Evolutionary conservation across 1,284 basidiomycete genomes (phyloP), one percentile per base, ranked within the genome.

Genomic region (Entoloma clypeatum): DNA sequence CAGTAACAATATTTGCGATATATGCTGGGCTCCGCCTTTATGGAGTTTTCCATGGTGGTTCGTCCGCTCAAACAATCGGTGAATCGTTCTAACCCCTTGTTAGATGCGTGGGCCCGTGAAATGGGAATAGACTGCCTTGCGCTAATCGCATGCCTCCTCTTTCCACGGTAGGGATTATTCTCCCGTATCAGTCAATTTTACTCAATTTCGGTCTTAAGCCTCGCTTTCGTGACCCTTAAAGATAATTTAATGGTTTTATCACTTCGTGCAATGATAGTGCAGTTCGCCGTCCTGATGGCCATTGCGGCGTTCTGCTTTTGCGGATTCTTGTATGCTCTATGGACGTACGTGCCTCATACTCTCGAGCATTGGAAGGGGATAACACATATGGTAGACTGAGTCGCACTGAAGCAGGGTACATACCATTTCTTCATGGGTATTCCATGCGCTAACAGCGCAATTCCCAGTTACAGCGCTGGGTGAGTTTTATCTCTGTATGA

Each of bases 251-350:
- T 87, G 77, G 82, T 87, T 16, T 67, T 86, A 9, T 81, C 86
- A 6, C 64, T 91, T 23, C 77, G 87, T 14, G 86, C 86, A 0
- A 90, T 92, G 86, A 77, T 90, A 41, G 66, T 79, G 45, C 83
- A 90, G 55, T 92, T 92, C 54, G 62, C 75, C 13, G 65, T 77
- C 17, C 69, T 95, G 30, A 93, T 96, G 87, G 59, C 83, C 26
- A 88, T 96, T 17, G 93, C 92, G 2, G 79, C 79, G 1, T 93
- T 93, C 60, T 94, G 92, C 58, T 92, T 91, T 54, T 79, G 76
- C 27, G 92, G 92, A 3, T 97, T 97, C 60, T 61, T 92, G 23
- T 96, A 95, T 63, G 90, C 92, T 0, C 71, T 96, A 13, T 94
- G 83, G 80, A 93, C 89, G 73, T 90, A 56, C 61, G 86, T 76